Evolutionary conservation across 2,329 filamentous ascomycete genomes (phyloP).

Genomic region (Acrocalymma vagum): DNA sequence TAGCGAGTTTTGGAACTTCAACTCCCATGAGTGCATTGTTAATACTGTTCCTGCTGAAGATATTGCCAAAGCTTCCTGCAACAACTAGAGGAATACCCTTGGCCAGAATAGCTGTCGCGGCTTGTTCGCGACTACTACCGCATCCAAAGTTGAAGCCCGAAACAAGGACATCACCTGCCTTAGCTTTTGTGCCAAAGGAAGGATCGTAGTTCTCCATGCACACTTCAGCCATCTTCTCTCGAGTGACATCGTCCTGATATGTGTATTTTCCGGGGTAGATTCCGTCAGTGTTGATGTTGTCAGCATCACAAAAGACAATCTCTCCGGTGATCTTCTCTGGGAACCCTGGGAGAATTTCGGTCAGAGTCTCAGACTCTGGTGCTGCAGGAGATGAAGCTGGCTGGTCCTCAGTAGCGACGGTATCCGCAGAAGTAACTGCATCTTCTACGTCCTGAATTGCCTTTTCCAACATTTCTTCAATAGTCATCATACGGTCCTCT

Average conservation of each 20-base stretch:
- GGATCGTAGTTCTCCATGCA: conserved; percentile 96
- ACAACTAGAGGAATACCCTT: conserved; percentile 83
- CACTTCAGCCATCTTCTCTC: conserved; percentile 83
- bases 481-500: conserved; percentile 70
- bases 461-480: conserved; percentile 76
- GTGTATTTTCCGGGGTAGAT: conserved; percentile 95
- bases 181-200: conserved; percentile 70
- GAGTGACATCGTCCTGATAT: conserved; percentile 84
- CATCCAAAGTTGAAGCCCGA: conserved; percentile 90
- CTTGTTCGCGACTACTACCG: conserved; percentile 83
- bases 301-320: conserved; percentile 85
- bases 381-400: conserved; percentile 41
- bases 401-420: conserved; percentile 40
- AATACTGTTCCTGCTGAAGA: conserved; percentile 80
- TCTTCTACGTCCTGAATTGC: conserved; percentile 74
- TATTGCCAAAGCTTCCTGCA: conserved; percentile 82
- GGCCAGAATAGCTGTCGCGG: conserved; percentile 85
- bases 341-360: conserved; percentile 84
- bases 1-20: conserved; percentile 72
- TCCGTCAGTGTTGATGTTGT: conserved; percentile 90
- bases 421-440: conserved; percentile 61
- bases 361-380: conserved; percentile 54
- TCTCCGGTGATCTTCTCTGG: conserved; percentile 84
- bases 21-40: conserved; percentile 80
- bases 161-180: conserved; percentile 81